A percentile compares a stretch with the other conserved stretches of the same genome.
phyloP scores from a whole-genome alignment of 768 basidiomycete genomes.

The Leucocoprinus birnbaumii region DNA sequence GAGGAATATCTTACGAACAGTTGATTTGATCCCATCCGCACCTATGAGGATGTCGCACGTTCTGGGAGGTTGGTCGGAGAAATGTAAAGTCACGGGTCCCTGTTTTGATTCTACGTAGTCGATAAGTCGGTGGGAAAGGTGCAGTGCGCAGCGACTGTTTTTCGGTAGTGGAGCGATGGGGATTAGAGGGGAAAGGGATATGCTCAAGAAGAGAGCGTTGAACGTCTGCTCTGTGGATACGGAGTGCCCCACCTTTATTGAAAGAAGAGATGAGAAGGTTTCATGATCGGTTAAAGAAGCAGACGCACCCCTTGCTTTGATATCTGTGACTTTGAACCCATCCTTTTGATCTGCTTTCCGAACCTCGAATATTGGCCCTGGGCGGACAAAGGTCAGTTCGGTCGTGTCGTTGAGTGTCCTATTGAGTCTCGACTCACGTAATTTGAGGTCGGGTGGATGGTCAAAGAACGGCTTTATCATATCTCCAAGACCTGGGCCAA shows the following conservation, averaged over 20 bases:
- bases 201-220: conserved; percentile 36
- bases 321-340: conserved; percentile 24
- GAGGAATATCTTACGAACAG: conserved; percentile 16
- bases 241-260: conserved; percentile 20
- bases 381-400: no score
- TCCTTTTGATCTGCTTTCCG: conserved; percentile 31
- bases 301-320: conserved; percentile 20
- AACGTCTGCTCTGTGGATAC: conserved; percentile 43
- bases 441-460: conserved; percentile 13
- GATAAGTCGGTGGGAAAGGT: conserved; percentile 38
- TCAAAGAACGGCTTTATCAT: conserved; percentile 13
- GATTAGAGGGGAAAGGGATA: conserved; percentile 19
- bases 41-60: conserved; percentile 36
- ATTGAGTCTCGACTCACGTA: conserved; percentile 16
- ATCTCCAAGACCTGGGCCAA: conserved; percentile 12
- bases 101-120: conserved; percentile 31
- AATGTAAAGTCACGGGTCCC: conserved; percentile 10
- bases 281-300: background rate
- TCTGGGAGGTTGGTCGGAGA: conserved; percentile 21
- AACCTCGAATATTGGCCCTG: conserved; percentile 13
- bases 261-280: background rate
- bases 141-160: conserved; percentile 16
- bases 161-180: background rate
- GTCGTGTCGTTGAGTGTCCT: no score
- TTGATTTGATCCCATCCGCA: conserved; percentile 36